phyloP scores from a whole-genome alignment of 1,284 basidiomycete species.

The Puccinia hordei region DNA sequence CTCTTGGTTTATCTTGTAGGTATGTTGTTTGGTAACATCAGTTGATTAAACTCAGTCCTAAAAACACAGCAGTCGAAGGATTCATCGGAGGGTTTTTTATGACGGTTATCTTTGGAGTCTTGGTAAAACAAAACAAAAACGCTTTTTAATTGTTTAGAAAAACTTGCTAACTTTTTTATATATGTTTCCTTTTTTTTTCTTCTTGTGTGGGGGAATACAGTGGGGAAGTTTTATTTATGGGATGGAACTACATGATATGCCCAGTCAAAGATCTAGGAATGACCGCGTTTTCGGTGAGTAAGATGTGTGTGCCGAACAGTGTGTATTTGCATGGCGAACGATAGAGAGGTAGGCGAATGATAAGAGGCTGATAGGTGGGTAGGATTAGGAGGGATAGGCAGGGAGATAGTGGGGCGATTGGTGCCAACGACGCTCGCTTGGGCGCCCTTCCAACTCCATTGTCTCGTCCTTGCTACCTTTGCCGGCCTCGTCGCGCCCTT shows the following conservation, averaged over 20 bases:
- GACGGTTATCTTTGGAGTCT: constrained; percentile 82
- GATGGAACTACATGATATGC: constrained; percentile 96
- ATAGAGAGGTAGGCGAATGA: constrained; percentile 61
- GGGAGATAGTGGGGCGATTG: background rate
- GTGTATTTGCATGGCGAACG: constrained; percentile 84
- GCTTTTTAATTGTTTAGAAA: background rate
- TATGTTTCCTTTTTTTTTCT: background rate
- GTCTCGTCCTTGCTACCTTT: constrained; percentile 86
- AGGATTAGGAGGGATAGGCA: background rate
- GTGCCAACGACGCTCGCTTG: constrained; percentile 69
- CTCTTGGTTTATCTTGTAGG: constrained; percentile 59
- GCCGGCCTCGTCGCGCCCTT: constrained; percentile 97
- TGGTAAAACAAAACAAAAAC: constrained; percentile 59
- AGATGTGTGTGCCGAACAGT: constrained; percentile 83
- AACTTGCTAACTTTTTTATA: background rate
- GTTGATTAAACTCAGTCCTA: constrained; percentile 92
- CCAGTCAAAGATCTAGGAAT: constrained; percentile 92
- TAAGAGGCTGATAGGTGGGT: constrained; percentile 56
- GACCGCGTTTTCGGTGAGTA: constrained; percentile 79
- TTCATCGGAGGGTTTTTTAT: constrained; percentile 97
- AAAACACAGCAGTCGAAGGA: constrained; percentile 99
- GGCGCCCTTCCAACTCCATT: constrained; percentile 88
- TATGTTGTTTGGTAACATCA: constrained; percentile 89
- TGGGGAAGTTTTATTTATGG: constrained; percentile 96
- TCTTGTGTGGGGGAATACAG: constrained; percentile 57